These are phyloP conservation scores for Trametes gibbosa DNA, from an alignment of 768 basidiomycete species.

Conservation along the genomic window DNA sequence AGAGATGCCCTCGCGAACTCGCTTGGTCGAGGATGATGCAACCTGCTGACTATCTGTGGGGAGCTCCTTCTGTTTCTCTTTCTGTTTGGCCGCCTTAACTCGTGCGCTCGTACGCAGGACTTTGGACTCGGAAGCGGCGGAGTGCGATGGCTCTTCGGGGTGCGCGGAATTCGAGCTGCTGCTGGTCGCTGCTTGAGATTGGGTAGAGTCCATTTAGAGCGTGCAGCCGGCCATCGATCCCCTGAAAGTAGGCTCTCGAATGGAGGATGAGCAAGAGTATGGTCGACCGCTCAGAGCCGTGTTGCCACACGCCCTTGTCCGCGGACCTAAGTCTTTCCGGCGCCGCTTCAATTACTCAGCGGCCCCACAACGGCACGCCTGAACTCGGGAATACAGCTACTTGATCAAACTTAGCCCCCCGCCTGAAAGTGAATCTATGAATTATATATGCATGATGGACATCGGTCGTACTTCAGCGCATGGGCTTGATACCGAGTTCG, in stretches of 20 bases:
- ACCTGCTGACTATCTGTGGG: constrained; percentile 38
- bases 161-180: constrained; percentile 53
- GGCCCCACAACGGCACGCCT: background rate
- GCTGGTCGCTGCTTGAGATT: constrained; percentile 71
- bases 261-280: constrained; percentile 16
- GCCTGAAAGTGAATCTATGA: no score
- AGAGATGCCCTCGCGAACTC: constrained; percentile 47
- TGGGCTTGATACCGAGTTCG: no score
- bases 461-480: no score
- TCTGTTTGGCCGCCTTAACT: constrained; percentile 72
- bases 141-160: constrained; percentile 35
- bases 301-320: constrained; percentile 18
- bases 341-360: constrained; percentile 17
- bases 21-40: constrained; percentile 48
- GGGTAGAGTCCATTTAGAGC: constrained; percentile 92
- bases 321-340: constrained; percentile 6
- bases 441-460: no score
- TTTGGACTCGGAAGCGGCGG: constrained; percentile 49
- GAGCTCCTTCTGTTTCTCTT: constrained; percentile 58
- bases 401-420: no score
- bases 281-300: constrained; percentile 9
- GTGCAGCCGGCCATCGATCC: constrained; percentile 83
- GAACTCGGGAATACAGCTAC: background rate
- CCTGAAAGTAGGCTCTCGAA: constrained; percentile 26
- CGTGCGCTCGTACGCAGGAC: constrained; percentile 66